Base-by-base conservation (phyloP, 2,329 filamentous ascomycete genomes). In the Dactylonectria macrodidyma region DNA sequence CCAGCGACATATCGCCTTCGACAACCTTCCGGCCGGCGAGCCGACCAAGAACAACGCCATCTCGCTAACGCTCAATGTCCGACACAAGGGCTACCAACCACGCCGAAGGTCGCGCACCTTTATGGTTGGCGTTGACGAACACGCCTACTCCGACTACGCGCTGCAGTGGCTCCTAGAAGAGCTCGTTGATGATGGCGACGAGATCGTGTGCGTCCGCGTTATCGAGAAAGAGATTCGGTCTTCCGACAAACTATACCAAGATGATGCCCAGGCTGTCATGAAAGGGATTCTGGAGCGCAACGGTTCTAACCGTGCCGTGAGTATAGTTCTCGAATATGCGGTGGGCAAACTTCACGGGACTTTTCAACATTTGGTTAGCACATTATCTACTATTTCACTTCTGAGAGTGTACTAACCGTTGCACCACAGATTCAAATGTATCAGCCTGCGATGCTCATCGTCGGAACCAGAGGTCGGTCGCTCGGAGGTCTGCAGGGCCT, bases 131-230 rank as follows among this genome's bases (percentile, higher is more conserved):
- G 93, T 95, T 19, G 95, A 97, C 81, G 93, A 95, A 76, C 95
- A 97, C 75, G 89, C 94, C 66, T 97, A 97, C 81, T 97, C 94
- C 7, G 93, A 97, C 70, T 96, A 95, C 81, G 95, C 95, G 16
- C 85, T 98, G 19, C 93, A 97, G 80, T 98, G 95, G 95, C 87
- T 97, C 58, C 89, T 98, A 46, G 94, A 97, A 75, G 94, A 97
- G 81, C 87, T 97, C 63, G 94, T 97, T 47, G 95, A 97, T 75
- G 95, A 97, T 76, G 95, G 95, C 19, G 95, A 98, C 78, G 94
- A 97, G 81, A 92, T 98, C 65, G 93, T 98, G 9, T 98, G 95
- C 81, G 88, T 98, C 56, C 89, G 94, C 59, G 95, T 97, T 2
- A 89, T 97, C 50, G 95, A 97, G 77, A 95, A 93, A 78, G 93